Evolutionary conservation across 139 green algal species (phyloP).

Genomic region (Chlamydomonas sp.): DNA sequence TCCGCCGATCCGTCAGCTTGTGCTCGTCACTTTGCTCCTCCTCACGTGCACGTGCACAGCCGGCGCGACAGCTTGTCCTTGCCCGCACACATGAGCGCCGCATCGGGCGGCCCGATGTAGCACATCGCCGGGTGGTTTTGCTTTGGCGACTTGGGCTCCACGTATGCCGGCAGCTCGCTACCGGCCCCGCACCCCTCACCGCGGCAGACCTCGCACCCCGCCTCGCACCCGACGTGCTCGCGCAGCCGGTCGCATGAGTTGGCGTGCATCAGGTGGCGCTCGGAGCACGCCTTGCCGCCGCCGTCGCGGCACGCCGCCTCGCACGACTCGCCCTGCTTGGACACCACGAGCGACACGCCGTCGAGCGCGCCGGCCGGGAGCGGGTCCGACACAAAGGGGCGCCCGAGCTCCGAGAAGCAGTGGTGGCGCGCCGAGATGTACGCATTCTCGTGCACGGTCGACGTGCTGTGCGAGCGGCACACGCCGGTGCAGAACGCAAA

Average conservation of each 20-base stretch:
- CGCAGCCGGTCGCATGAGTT: constrained; percentile 65
- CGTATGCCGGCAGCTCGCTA: too few species aligned
- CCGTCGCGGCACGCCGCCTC: constrained; percentile 42
- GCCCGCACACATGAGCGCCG: too few species aligned
- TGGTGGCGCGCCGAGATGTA: constrained; percentile 58
- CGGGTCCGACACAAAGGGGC: constrained; percentile 32
- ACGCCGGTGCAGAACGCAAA: too few species aligned
- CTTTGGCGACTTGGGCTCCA: too few species aligned
- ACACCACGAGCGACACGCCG: constrained; percentile 26
- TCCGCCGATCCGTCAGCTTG: too few species aligned
- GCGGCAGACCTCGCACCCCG: too few species aligned
- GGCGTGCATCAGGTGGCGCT: constrained; percentile 32
- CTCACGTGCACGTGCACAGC: too few species aligned
- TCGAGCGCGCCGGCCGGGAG: constrained; percentile 31
- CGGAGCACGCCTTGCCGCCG: constrained; percentile 30
- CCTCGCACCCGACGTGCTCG: constrained; percentile 34
- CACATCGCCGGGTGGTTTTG: too few species aligned
- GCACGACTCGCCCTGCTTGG: constrained; percentile 34
- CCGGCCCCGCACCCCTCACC: too few species aligned
- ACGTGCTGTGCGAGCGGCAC: constrained; percentile 56
- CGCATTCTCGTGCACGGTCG: constrained; percentile 71
- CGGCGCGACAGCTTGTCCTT: too few species aligned
- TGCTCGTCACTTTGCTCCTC: too few species aligned
- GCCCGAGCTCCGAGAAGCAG: constrained; percentile 61
- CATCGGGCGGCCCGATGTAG: too few species aligned